Evolutionary conservation across 192 early-diverging fungal species (phyloP), one percentile per base, ranked within the genome.

Genomic region (Coemansia sp.): DNA sequence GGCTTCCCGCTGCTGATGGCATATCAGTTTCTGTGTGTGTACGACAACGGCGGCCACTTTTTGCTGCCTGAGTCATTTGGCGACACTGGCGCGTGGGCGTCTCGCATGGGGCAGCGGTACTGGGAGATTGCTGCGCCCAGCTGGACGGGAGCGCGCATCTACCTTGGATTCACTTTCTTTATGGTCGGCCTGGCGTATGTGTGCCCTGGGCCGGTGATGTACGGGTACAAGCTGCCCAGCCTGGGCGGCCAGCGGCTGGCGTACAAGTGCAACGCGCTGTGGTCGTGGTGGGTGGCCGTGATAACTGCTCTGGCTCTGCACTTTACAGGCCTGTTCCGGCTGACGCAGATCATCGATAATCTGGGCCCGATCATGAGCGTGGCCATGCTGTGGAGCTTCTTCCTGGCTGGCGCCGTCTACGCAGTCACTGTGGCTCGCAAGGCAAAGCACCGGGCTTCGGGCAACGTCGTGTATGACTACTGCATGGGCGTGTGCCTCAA

Each of bases 401-500:
- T 84, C 60, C 86, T 52, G 58, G 83, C 81, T n/a, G 66, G 63
- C 65, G 65, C 64, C 21, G 50, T 73, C 54, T 75, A 82, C 53
- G 64, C 65, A 3, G 72, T 95, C n/a, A 76, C 89, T 0, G 89
- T 90, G 1, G 63, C 77, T n/a, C 88, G 88, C 25, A 95, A 94
- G 47, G 92, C 95, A 80, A 88, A 75, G 73, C 78, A 81, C 73
- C 72, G 78, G 50, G 73, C 73, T 1, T 81, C 93, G 24, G 92
- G 94, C 38, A 93, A 93, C 81, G 54, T 82, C 21, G 62, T 94
- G 54, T 97, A 98, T 79, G 94, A 97, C 73, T 97, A 93, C 72
- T 95, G 92, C 76, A 95, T 98, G 65, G 96, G 96, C 39, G 85
- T 94, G 62, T 94, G 96, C 73, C 84, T 98, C 61, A 97, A 98